Base-by-base conservation (phyloP, 208 protist species). In the Trypanosoma cruzi region DNA sequence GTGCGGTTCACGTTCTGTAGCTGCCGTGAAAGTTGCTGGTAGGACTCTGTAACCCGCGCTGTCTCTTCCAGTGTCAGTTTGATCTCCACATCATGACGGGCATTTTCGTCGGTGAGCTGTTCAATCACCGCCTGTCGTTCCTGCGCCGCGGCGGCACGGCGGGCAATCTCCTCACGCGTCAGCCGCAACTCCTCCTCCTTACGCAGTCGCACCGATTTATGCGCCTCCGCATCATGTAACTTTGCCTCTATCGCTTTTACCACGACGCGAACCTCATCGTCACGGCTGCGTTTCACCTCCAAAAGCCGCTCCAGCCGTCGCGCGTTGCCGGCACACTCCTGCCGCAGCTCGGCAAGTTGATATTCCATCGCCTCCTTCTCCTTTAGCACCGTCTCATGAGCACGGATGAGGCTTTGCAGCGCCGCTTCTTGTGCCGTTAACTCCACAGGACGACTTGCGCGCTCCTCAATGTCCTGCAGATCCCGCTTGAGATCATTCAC, bases 401-500 rank as follows among this genome's bases (percentile, higher is more conserved):
- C 80, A 32, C 92, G 82, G 13, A 89, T 54, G 1, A 99, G 85
- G 50, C 96, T 98, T 57, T 97, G 90, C 29, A 99, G 73, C 16
- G 95, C 88, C 42, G 93, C 87, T 79, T 99, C 97, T 71, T 99
- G 96, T 22, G 82, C 93, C 0, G 97, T 84, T 26, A 82, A 84
- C 40, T 99, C 84, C 10, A 96, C 86, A 4, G 93, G 90, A 42
- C 88, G 95, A 66, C 95, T 80, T 26, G 96, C 81, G 32, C 97
- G 75, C 16, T 90, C 69, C 69, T 92, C 94, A 31, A 99, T 85
- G 26, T 97, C 96, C 4, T 84, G 75, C 55, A 99, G 91, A 66
- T 99, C 98, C 7, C 80, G 56, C 71, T 98, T 98, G 26, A 99
- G 82, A 58, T 91, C 66, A 60, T 89, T 50, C 37, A 99, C 97